phyloP scores from a whole-genome alignment of 805 yeast species.

The Pichia phayaonensis region DNA sequence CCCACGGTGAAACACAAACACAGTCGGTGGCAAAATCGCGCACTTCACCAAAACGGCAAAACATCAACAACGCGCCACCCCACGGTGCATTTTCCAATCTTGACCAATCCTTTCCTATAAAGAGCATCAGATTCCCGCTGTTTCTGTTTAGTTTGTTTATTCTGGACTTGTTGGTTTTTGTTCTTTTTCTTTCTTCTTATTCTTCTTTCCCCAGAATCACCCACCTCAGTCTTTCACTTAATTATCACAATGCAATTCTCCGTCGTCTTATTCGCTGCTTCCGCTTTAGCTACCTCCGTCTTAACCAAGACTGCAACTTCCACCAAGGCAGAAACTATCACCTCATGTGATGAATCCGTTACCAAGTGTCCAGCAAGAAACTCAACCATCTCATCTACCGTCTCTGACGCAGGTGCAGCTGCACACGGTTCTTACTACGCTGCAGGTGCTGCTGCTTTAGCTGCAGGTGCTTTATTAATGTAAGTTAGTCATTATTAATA shows the following conservation, averaged over 20 bases:
- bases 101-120: neutral
- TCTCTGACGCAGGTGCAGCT: conserved; percentile 3
- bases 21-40: neutral
- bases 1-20: no score
- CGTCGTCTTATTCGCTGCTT: conserved; percentile 26
- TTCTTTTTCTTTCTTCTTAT: neutral
- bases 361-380: conserved; percentile 23
- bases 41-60: neutral
- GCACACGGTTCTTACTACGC: conserved; percentile 22
- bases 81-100: neutral
- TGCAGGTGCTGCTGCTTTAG: conserved; percentile 28
- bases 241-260: conserved; percentile 37
- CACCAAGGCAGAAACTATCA: conserved; percentile 32
- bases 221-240: conserved; percentile 16
- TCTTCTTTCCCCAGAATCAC: neutral
- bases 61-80: neutral
- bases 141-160: no score
- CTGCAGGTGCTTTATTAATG: conserved; percentile 28
- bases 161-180: neutral
- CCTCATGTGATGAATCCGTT: conserved; percentile 31
- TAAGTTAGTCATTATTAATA: conserved; percentile 9
- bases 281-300: conserved; percentile 27
- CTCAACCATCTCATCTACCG: conserved; percentile 23
- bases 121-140: neutral
- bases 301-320: conserved; percentile 23